A percentile compares a stretch with the other conserved stretches of the same genome.
These are phyloP conservation scores for Sistotremastrum suecicum DNA, from an alignment of 768 basidiomycete genomes.

Conservation along the genomic window DNA sequence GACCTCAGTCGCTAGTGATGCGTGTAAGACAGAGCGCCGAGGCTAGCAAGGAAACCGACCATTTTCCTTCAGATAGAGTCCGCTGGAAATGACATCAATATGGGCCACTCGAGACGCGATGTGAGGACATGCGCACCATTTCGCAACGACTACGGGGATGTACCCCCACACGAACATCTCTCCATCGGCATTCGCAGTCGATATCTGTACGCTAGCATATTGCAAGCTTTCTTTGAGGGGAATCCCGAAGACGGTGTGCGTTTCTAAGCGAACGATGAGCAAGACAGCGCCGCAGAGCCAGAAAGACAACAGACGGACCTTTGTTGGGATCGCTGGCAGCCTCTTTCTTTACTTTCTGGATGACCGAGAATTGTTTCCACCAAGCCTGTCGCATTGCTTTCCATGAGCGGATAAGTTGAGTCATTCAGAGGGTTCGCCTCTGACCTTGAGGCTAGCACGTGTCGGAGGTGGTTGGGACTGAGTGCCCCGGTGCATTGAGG, in stretches of 20 bases:
- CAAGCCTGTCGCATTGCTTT: conserved; percentile 61
- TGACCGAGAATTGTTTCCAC: conserved; percentile 66
- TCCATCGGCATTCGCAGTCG: conserved; percentile 70
- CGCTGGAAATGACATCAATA: conserved; percentile 29
- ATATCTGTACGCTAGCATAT: conserved; percentile 88
- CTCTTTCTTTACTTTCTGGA: conserved; percentile 48
- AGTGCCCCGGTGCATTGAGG: too few relatives aligned
- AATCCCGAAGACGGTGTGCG: conserved; percentile 65
- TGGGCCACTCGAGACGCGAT: background rate
- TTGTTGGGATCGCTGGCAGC: conserved; percentile 21
- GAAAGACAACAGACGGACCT: conserved; percentile 19
- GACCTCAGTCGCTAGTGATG: conserved; percentile 63
- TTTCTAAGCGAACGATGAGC: conserved; percentile 9
- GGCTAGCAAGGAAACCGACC: conserved; percentile 28
- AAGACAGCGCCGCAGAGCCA: background rate
- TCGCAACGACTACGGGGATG: conserved; percentile 94
- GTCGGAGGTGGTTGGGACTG: too few relatives aligned
- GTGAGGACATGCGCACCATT: conserved; percentile 49
- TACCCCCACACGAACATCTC: conserved; percentile 86
- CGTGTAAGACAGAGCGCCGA: conserved; percentile 1
- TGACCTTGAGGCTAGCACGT: too few relatives aligned
- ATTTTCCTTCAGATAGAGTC: conserved; percentile 88
- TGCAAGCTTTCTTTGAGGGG: conserved; percentile 72
- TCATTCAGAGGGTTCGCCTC: too few relatives aligned
- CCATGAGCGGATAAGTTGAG: background rate